Percentiles rank a stretch among this genome's conserved stretches.
Conservation (phyloP, 2,329 filamentous ascomycete genomes). For the Apiospora saccharicola region DNA sequence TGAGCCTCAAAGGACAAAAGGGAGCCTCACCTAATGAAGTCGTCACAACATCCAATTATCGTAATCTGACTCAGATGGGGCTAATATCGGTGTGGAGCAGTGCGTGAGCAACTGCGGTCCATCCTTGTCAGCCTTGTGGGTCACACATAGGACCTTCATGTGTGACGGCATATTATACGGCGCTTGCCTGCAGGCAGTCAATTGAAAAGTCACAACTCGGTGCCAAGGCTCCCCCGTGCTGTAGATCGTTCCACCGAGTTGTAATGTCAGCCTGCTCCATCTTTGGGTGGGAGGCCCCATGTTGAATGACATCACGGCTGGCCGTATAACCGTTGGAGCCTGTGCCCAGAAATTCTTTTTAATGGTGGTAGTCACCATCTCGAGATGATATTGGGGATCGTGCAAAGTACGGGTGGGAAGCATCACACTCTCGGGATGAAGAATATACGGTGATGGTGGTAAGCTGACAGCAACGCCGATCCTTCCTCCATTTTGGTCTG, state of each 20-base stretch:
- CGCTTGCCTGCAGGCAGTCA: background rate
- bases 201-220: background rate
- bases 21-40: background rate
- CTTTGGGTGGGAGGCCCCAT: too few species aligned
- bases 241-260: background rate
- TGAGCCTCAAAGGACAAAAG: background rate
- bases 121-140: background rate
- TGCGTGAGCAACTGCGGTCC: constrained; percentile 1
- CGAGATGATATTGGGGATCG: too few species aligned
- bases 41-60: background rate
- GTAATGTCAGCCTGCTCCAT: background rate
- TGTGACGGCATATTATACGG: background rate
- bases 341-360: background rate
- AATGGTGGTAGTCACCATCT: too few species aligned
- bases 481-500: constrained; percentile 2
- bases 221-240: background rate
- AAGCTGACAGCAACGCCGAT: constrained; percentile 5
- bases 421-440: background rate
- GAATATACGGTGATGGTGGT: background rate
- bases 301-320: background rate
- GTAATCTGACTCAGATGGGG: background rate
- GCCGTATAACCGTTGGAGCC: too few species aligned
- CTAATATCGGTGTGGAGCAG: background rate
- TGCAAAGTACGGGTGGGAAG: background rate
- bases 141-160: background rate